Evolutionary conservation across 177 flowering plant species (phyloP), one percentile per base, ranked within the genome.

Genomic region (Vitis hybrid): DNA sequence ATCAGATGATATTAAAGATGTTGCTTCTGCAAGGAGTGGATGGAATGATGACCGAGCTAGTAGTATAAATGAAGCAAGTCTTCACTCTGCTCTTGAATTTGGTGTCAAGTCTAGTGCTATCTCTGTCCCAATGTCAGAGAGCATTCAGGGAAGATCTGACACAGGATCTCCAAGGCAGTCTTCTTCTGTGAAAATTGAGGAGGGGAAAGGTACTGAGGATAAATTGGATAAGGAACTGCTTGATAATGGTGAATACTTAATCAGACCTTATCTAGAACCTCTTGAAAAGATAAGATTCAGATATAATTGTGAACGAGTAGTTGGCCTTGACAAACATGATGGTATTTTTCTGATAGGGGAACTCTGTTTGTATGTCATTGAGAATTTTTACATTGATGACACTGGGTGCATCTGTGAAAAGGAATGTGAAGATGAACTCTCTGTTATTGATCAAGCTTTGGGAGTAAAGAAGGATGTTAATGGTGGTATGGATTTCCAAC

Each of bases 261-360:
- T 96, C 71, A 82, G 99, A 75, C 99, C 99, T 78, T 91, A 86
- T 81, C 76, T 96, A 51, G 97, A 94, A 72, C 99, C 91, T 72
- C 77, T 76, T 66, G 99, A 96, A 74, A 96, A 82, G 83, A 96
- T 96, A 76, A 76, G 90, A 76, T 94, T 74, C 69, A 83, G 87
- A 79, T 96, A 88, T 74, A 96, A 96, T 70, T 96, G 99, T 83
- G 99, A 94, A 73, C 85, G 98, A 67, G 97, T 96, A 75, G 87
- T 89, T 18, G 99, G 97, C 45, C 94, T 96, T 66, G 98, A 96
- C 83, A 96, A 96, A 78, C 99, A 96, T 84, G 99, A 94, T 81
- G 99, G 99, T 15, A 92, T 96, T 70, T 96, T 96, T 85, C 78
- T 96, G 66, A 91, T 96, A 22, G 99, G 99, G 58, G 98, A 94